Evolutionary conservation across 129 eudicot species (phyloP).

Genomic region (Artemisia argyi): DNA sequence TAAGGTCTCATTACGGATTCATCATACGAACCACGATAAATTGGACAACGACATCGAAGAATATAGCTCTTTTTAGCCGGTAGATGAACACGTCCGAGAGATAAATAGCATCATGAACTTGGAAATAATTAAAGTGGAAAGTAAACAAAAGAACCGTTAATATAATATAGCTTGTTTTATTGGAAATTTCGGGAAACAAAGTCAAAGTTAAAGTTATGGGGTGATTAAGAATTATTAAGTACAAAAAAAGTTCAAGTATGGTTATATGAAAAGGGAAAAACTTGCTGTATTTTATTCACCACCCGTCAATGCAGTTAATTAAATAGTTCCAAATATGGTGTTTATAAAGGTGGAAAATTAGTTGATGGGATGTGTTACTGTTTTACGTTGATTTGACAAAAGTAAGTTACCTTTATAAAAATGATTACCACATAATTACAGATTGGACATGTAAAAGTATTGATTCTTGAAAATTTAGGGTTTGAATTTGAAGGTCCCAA

Average conservation of each 20-base stretch:
- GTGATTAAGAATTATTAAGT: not conserved
- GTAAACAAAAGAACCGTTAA: not conserved
- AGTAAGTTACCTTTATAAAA: conserved; percentile 45
- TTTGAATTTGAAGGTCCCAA: conserved; percentile 29
- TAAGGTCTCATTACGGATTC: too few species aligned
- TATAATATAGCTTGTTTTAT: not conserved
- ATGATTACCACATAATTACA: conserved; percentile 71
- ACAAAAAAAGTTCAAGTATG: not conserved
- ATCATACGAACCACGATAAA: too few species aligned
- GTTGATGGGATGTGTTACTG: conserved; percentile 41
- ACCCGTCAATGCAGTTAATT: conserved; percentile 4
- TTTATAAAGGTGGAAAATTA: conserved; percentile 7
- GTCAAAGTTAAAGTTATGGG: conserved; percentile 23
- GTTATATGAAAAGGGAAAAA: not conserved
- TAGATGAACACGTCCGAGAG: too few species aligned
- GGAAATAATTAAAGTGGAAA: too few species aligned
- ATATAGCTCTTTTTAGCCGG: too few species aligned
- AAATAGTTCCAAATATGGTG: conserved; percentile 3
- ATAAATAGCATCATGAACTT: too few species aligned
- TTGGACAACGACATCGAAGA: too few species aligned
- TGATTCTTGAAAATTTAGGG: conserved; percentile 27
- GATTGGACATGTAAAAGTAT: conserved; percentile 29
- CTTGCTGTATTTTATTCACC: not conserved
- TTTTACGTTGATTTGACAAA: conserved; percentile 19
- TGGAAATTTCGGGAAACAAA: not conserved